Evolutionary conservation across 169 alveolate species (phyloP).

Genomic region (Cryptosporidium ryanae): DNA sequence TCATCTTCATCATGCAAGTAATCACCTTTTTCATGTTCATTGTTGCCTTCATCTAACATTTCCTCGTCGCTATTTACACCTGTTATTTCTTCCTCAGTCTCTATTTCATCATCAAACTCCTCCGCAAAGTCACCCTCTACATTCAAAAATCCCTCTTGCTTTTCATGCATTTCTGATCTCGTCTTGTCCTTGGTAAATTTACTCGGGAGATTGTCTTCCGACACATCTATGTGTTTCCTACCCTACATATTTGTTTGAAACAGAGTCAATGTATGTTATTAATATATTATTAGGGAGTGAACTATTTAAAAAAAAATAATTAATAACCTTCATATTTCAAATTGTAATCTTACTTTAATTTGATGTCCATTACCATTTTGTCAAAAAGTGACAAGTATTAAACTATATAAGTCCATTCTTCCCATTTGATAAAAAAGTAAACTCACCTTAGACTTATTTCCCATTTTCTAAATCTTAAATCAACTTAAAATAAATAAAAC

Average conservation of each 20-base stretch:
- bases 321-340: too few relatives aligned
- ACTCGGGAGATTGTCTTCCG: slow-evolving; percentile 49
- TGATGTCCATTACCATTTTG: too few relatives aligned
- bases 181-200: slow-evolving; percentile 24
- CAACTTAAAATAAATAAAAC: too few relatives aligned
- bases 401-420: background rate
- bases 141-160: slow-evolving; percentile 34
- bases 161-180: slow-evolving; percentile 20
- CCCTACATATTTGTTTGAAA: slow-evolving; percentile 10
- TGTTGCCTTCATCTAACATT: slow-evolving; percentile 1
- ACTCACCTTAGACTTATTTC: slow-evolving; percentile 30
- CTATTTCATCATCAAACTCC: slow-evolving; percentile 59
- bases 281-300: background rate
- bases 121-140: slow-evolving; percentile 71
- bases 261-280: background rate
- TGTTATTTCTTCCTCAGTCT: slow-evolving; percentile 27
- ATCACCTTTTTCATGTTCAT: too few relatives aligned
- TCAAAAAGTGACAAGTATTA: background rate
- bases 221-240: slow-evolving; percentile 23
- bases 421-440: background rate
- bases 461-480: background rate
- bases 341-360: background rate
- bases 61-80: background rate
- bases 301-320: too few relatives aligned
- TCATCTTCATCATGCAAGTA: slow-evolving; percentile 3